A percentile compares a stretch with the other conserved stretches of the same genome.
Evolutionary conservation across 1,284 basidiomycete genomes (phyloP).

Genomic region (Testicularia cyperi): DNA sequence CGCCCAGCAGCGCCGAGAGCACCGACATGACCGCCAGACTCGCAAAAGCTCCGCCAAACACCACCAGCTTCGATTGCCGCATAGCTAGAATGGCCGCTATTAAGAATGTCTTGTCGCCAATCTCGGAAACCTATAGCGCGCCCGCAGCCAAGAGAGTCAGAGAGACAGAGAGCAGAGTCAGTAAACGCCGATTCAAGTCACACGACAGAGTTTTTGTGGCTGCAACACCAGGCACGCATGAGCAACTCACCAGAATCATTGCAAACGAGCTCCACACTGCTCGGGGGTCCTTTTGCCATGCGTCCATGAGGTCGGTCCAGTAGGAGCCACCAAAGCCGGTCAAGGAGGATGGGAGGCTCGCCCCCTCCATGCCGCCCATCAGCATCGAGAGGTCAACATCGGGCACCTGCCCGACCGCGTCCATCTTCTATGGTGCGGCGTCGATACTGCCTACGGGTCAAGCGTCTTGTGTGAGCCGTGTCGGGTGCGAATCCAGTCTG

Average conservation of each 20-base stretch:
- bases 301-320: constrained; percentile 3
- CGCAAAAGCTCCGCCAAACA: constrained; percentile 85
- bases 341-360: not conserved
- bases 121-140: constrained; percentile 58
- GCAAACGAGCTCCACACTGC: constrained; percentile 36
- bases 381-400: constrained; percentile 9
- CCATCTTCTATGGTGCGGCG: no score
- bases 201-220: no score
- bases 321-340: not conserved
- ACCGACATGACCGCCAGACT: constrained; percentile 81
- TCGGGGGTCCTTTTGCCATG: constrained; percentile 27
- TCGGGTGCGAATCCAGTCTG: no score
- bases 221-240: no score
- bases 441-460: no score
- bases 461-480: no score
- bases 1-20: constrained; percentile 54
- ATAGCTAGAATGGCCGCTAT: constrained; percentile 95
- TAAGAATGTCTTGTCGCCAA: constrained; percentile 96
- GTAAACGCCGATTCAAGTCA: no score
- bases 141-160: not conserved
- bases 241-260: constrained; percentile 37
- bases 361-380: constrained; percentile 14
- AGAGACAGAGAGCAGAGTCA: not conserved
- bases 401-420: no score
- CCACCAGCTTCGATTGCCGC: constrained; percentile 80